Base-by-base conservation (phyloP, 306 rosid species). In the Amphicarpaea edgeworthii region DNA sequence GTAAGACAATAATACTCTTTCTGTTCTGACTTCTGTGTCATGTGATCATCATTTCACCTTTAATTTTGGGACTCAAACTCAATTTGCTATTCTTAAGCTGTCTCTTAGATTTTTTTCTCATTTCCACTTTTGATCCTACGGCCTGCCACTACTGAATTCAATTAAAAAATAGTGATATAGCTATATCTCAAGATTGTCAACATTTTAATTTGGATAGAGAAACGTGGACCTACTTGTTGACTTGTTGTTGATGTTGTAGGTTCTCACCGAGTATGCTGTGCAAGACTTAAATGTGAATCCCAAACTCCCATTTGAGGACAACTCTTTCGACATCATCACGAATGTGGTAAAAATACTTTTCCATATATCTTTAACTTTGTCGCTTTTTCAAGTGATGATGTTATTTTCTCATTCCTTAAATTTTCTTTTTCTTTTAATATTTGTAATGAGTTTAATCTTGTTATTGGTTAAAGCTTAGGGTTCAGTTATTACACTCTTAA, bases 221-320 rank as follows among this genome's bases (percentile, higher is more conserved):
- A 83, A 70, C 14, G 11, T 46, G 34, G 23, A 20, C n/a, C 14
- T 55, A 40, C 65, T 79, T 43, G 79, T 58, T 55, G 12, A 72
- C 62, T n/a, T n/a, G 41, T 55, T 78, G 28, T 54, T 74, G 68
- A 73, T 65, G 68, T 11, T 82, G 83, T 72, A 92, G 97, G 91
- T 88, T 85, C 88, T 92, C 81, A 88, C 97, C 0, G 90, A 81
- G 64, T 88, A 79, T 82, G 81, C 47, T 68, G 89, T 85, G 68
- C 91, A 85, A 84, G 96, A 92, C 85, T 85, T 92, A 82, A 90
- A 92, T 79, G 82, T 85, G 86, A 81, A 86, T 74, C 93, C 93
- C 73, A 84, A 63, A 72, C 82, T 92, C 70, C 91, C 91, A 34
- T 86, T 92, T 65, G 90, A 86, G 50, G 97, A 92, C 81, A 85